Conservation (phyloP, 805 yeast genomes). For the Lipomyces japonicus region DNA sequence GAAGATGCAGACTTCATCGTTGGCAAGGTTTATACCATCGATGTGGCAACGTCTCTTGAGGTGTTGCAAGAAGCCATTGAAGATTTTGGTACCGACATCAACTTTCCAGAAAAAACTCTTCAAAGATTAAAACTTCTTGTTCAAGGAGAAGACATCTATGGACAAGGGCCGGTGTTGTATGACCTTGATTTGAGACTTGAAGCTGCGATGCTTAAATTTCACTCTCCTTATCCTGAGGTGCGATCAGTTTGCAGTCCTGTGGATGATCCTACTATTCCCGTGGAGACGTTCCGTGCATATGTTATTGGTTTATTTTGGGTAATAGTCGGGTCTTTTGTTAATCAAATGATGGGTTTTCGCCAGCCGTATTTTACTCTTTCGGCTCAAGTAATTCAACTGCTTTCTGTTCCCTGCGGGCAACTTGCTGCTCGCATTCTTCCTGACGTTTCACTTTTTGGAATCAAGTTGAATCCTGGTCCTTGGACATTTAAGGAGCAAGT, state of each 20-base stretch:
- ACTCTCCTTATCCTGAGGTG: constrained; percentile 59
- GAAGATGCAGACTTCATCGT: constrained; percentile 15
- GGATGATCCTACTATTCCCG: constrained; percentile 47
- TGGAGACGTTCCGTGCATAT: constrained; percentile 53
- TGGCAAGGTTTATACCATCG: constrained; percentile 7
- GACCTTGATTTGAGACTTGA: constrained; percentile 35
- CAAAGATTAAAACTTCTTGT: neutral
- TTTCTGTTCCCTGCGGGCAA: constrained; percentile 58
- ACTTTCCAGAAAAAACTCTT: constrained; percentile 37
- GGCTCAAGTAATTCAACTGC: constrained; percentile 52
- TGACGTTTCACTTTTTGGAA: constrained; percentile 42
- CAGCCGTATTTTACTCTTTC: constrained; percentile 51
- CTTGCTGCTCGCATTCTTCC: constrained; percentile 45
- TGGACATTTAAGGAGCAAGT: constrained; percentile 63
- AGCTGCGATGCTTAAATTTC: constrained; percentile 43
- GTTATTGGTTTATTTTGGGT: constrained; percentile 50
- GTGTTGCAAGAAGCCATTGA: constrained; percentile 40
- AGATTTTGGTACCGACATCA: constrained; percentile 45
- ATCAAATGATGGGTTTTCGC: constrained; percentile 55
- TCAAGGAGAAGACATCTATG: constrained; percentile 1
- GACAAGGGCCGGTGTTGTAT: neutral
- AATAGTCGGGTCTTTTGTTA: constrained; percentile 53
- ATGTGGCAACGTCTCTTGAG: constrained; percentile 37
- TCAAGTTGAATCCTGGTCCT: constrained; percentile 57
- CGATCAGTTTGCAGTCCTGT: constrained; percentile 33